phyloP scores from a whole-genome alignment of 495 filamentous ascomycete genomes.

The Penicillium argentinense region DNA sequence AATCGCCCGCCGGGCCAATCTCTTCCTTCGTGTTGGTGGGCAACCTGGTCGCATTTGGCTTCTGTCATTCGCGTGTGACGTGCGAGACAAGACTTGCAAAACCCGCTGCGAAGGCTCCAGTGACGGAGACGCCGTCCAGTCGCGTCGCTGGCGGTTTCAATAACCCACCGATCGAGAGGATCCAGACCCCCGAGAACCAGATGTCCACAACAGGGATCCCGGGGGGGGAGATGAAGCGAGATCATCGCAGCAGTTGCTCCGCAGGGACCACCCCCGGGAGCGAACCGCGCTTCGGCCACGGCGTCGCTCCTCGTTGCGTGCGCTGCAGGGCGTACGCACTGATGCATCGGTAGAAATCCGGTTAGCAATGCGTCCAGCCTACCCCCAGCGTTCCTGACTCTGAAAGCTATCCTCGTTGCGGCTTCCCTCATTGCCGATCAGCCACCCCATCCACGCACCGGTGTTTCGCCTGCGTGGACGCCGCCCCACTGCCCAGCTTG shows the following conservation, averaged over 20 bases:
- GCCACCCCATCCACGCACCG: slow-evolving; percentile 12
- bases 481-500: slow-evolving; percentile 20
- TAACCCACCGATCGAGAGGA: background rate
- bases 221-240: background rate
- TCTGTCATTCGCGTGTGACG: slow-evolving; percentile 14
- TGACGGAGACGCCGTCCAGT: slow-evolving; percentile 2
- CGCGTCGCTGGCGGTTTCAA: too few relatives aligned
- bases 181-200: background rate
- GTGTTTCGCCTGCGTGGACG: slow-evolving; percentile 25
- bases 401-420: slow-evolving; percentile 9
- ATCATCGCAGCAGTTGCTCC: background rate
- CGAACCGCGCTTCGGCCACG: background rate
- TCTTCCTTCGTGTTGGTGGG: slow-evolving; percentile 10
- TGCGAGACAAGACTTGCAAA: background rate
- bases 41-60: slow-evolving; percentile 16
- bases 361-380: background rate
- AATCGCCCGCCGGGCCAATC: slow-evolving; percentile 9
- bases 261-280: slow-evolving; percentile 1
- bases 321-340: too few relatives aligned
- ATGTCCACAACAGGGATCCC: background rate
- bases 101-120: background rate
- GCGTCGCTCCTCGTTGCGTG: too few relatives aligned
- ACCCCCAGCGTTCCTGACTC: background rate
- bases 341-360: slow-evolving; percentile 1
- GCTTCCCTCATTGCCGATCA: slow-evolving; percentile 12